Conservation (phyloP, 306 rosid genomes). For the Sphenostylis stenocarpa region DNA sequence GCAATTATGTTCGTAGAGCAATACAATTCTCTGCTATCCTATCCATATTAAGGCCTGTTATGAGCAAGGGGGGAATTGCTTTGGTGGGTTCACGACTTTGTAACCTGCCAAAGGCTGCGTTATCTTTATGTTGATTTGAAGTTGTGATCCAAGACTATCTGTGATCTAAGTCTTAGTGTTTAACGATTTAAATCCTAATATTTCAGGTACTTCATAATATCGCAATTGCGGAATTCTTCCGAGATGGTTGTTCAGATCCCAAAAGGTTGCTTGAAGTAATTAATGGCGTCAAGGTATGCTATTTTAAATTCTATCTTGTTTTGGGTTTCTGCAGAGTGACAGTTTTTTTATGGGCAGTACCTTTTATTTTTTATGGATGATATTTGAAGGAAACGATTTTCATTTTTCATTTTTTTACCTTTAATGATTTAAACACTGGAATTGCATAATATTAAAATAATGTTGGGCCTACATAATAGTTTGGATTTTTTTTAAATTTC, state of each 20-base stretch:
- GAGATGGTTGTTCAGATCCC: conserved; percentile 88
- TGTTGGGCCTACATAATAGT: conserved; percentile 22
- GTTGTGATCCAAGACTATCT: not conserved
- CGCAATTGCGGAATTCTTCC: conserved; percentile 77
- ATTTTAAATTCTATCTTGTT: not conserved
- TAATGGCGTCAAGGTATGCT: conserved; percentile 72
- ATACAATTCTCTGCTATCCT: conserved; percentile 7
- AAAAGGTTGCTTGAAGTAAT: conserved; percentile 78
- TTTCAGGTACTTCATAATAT: conserved; percentile 88
- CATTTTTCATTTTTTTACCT: not conserved
- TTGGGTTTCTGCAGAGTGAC: not conserved
- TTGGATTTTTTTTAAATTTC: conserved; percentile 8
- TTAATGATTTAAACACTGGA: conserved; percentile 18
- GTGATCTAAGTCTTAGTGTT: not conserved
- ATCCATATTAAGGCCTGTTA: conserved; percentile 20
- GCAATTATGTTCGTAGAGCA: not conserved
- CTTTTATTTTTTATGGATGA: conserved; percentile 10
- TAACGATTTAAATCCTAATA: conserved; percentile 24
- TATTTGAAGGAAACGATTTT: not conserved
- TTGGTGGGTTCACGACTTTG: not conserved
- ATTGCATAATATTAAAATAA: conserved; percentile 28
- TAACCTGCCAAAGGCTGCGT: not conserved
- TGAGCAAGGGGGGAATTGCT: not conserved
- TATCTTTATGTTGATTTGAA: not conserved
- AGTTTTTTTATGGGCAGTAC: conserved; percentile 1